phyloP scores from a whole-genome alignment of 1,284 basidiomycete species.

The Ustilago tritici region DNA sequence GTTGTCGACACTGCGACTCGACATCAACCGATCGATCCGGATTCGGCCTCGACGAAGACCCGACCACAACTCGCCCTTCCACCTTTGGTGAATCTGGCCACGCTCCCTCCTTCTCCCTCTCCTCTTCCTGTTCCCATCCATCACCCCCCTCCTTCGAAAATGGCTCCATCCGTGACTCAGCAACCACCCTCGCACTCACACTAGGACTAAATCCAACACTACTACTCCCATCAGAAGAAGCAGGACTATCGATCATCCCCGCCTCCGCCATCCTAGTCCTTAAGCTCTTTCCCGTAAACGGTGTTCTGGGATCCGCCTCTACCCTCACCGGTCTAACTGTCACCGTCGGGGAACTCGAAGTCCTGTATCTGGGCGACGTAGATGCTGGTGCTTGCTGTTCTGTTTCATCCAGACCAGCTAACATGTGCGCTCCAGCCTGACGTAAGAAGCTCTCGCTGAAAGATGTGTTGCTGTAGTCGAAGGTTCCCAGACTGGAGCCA shows the following conservation, averaged over 20 bases:
- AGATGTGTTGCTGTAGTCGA: constrained; percentile 55
- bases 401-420: constrained; percentile 50
- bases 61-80: background rate
- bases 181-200: constrained; percentile 9
- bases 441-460: constrained; percentile 64
- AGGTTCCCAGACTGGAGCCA: constrained; percentile 38
- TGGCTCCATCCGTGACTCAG: constrained; percentile 1
- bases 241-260: constrained; percentile 34
- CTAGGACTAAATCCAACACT: constrained; percentile 25
- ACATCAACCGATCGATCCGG: too few relatives aligned
- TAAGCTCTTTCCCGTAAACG: constrained; percentile 40
- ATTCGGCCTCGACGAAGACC: background rate
- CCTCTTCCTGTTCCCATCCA: background rate
- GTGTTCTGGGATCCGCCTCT: constrained; percentile 19
- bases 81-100: background rate
- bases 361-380: constrained; percentile 22
- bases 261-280: constrained; percentile 37
- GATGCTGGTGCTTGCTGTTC: background rate
- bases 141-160: background rate
- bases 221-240: constrained; percentile 34
- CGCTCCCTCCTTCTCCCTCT: background rate
- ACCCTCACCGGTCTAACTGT: constrained; percentile 24
- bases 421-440: constrained; percentile 56
- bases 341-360: constrained; percentile 26
- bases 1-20: constrained; percentile 7